phyloP scores from a whole-genome alignment of 148 eudicot genomes.

The Rhododendron ferrugineum region DNA sequence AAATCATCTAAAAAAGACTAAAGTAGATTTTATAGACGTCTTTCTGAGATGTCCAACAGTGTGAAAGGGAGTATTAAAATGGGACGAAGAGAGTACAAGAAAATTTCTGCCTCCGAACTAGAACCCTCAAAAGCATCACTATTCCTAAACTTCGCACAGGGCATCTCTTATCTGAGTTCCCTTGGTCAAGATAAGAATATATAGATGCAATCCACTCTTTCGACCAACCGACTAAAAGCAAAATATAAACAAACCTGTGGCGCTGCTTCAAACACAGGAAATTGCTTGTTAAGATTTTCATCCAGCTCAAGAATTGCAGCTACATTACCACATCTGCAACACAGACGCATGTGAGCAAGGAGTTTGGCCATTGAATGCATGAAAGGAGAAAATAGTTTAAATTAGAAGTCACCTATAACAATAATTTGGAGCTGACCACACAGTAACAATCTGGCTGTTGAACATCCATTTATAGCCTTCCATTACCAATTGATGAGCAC shows the following conservation, averaged over 20 bases:
- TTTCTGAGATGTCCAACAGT: not conserved
- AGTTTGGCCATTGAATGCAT: not conserved
- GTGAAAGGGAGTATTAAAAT: not conserved
- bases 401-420: slow-evolving; percentile 61
- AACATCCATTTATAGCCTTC: slow-evolving; percentile 98
- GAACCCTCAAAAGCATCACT: not conserved
- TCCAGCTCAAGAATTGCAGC: slow-evolving; percentile 97
- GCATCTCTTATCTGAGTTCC: not conserved
- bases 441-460: slow-evolving; percentile 81
- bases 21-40: not conserved
- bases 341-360: not conserved
- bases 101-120: not conserved
- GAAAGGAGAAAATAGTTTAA: not conserved
- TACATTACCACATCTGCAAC: slow-evolving; percentile 86
- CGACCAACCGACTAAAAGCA: slow-evolving; percentile 1
- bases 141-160: not conserved
- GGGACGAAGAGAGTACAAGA: not conserved
- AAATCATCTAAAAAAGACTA: not conserved
- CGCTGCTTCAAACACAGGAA: slow-evolving; percentile 93
- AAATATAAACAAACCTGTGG: slow-evolving; percentile 63
- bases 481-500: slow-evolving; percentile 96
- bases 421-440: slow-evolving; percentile 98
- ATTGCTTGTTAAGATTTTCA: slow-evolving; percentile 70
- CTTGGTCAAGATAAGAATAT: not conserved
- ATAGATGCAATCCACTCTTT: not conserved